These are phyloP conservation scores for Puccinia hordei DNA, from an alignment of 1,284 basidiomycete genomes.

Conservation along the genomic window DNA sequence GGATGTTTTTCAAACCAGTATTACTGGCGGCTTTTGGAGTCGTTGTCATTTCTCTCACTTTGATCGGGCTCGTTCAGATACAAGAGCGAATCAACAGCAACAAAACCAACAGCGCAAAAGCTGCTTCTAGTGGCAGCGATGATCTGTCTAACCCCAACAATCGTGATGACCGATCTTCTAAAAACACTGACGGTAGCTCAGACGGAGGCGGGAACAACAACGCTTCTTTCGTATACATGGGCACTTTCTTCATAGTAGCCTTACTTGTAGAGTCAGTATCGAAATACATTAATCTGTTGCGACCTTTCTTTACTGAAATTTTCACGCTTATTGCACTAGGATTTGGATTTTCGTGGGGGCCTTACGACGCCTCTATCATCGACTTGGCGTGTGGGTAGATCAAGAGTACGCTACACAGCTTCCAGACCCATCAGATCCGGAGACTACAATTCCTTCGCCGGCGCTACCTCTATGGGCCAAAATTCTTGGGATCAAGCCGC, in stretches of 20 bases:
- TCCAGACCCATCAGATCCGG: slow-evolving; percentile 39
- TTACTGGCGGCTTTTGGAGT: slow-evolving; percentile 20
- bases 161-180: not conserved
- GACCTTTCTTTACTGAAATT: slow-evolving; percentile 1
- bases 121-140: not conserved
- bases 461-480: slow-evolving; percentile 46
- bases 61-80: slow-evolving; percentile 27
- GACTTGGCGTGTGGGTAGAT: slow-evolving; percentile 46
- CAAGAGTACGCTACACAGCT: slow-evolving; percentile 35
- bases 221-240: slow-evolving; percentile 47
- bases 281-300: not conserved
- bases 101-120: not conserved
- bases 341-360: slow-evolving; percentile 35
- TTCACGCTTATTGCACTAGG: not conserved
- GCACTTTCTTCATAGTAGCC: slow-evolving; percentile 46
- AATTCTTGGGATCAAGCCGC: slow-evolving; percentile 33
- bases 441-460: slow-evolving; percentile 10
- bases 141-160: not conserved
- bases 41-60: slow-evolving; percentile 23
- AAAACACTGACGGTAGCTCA: not conserved
- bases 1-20: slow-evolving; percentile 33
- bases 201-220: not conserved
- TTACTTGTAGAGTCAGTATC: slow-evolving; percentile 44
- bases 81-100: slow-evolving; percentile 29
- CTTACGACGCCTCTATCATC: slow-evolving; percentile 36